Conservation (phyloP, 441 rosid species). For the Bruguiera hainesii region DNA sequence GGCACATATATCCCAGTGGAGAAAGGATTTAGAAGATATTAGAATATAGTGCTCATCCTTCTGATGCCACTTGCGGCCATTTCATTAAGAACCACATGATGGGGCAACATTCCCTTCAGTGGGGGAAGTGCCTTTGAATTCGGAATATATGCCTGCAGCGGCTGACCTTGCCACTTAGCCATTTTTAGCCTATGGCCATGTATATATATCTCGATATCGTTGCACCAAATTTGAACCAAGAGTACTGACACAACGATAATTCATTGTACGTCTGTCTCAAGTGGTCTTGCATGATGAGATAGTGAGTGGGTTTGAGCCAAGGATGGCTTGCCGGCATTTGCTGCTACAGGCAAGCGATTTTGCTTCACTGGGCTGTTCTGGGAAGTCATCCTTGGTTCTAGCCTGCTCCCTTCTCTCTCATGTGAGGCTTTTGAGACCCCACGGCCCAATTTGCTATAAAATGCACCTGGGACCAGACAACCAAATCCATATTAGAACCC, state of each 20-base stretch:
- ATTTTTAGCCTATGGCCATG: background rate
- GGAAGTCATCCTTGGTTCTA: conserved; percentile 9
- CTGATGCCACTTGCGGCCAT: background rate
- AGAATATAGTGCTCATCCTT: background rate
- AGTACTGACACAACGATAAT: background rate
- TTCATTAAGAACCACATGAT: background rate
- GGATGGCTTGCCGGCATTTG: conserved; percentile 15
- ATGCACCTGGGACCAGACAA: too few relatives aligned
- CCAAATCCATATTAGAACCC: too few relatives aligned
- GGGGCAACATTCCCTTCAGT: background rate
- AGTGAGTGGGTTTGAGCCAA: conserved; percentile 15
- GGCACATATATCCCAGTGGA: too few relatives aligned
- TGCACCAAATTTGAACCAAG: background rate
- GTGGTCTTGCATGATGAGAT: conserved; percentile 2
- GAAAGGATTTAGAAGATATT: background rate
- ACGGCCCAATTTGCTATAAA: too few relatives aligned
- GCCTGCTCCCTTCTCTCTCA: conserved; percentile 6
- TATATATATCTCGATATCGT: background rate
- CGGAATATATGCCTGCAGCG: background rate
- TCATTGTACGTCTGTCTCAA: background rate
- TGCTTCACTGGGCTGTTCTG: background rate
- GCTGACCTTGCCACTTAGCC: background rate
- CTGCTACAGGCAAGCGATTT: too few relatives aligned
- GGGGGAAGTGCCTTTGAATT: background rate
- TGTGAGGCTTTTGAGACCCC: conserved; percentile 2